These are phyloP conservation scores for Nicotiana otophora DNA, from an alignment of 257 asterid genomes.

Conservation along the genomic window DNA sequence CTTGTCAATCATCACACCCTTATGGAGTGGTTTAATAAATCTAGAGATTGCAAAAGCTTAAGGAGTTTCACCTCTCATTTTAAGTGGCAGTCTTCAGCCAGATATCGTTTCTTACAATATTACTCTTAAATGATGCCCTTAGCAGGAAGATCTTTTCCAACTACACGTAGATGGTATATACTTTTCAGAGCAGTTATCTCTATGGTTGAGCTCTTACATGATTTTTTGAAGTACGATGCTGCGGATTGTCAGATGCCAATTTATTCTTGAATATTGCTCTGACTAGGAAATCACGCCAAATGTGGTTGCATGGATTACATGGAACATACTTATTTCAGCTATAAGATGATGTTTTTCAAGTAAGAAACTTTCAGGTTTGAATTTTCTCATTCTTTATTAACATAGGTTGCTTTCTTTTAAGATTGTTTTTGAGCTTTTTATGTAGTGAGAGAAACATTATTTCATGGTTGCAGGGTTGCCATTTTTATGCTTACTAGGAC, in stretches of 20 bases:
- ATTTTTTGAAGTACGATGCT: neutral
- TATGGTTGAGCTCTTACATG: slow-evolving; percentile 15
- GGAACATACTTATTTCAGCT: neutral
- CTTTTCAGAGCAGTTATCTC: slow-evolving; percentile 75
- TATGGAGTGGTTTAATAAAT: slow-evolving; percentile 80
- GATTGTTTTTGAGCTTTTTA: neutral
- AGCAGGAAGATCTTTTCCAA: slow-evolving; percentile 46
- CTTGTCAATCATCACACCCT: slow-evolving; percentile 69
- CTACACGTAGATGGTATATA: slow-evolving; percentile 71
- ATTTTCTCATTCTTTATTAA: neutral
- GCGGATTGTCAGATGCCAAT: neutral
- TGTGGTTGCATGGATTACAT: neutral
- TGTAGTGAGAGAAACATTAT: neutral
- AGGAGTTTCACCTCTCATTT: slow-evolving; percentile 67
- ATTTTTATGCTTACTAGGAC: neutral
- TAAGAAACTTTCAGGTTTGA: neutral
- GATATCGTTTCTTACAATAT: slow-evolving; percentile 80
- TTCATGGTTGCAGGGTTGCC: slow-evolving; percentile 7
- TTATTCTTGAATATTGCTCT: neutral
- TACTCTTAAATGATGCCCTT: slow-evolving; percentile 53
- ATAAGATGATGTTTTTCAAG: neutral
- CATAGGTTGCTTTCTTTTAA: neutral
- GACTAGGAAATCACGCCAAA: neutral
- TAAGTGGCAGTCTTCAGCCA: slow-evolving; percentile 57
- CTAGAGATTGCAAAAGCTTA: slow-evolving; percentile 48